Percentiles rank a stretch among this genome's conserved stretches.
phyloP scores from a whole-genome alignment of 768 basidiomycete genomes.

The Lactifluus pinguis region DNA sequence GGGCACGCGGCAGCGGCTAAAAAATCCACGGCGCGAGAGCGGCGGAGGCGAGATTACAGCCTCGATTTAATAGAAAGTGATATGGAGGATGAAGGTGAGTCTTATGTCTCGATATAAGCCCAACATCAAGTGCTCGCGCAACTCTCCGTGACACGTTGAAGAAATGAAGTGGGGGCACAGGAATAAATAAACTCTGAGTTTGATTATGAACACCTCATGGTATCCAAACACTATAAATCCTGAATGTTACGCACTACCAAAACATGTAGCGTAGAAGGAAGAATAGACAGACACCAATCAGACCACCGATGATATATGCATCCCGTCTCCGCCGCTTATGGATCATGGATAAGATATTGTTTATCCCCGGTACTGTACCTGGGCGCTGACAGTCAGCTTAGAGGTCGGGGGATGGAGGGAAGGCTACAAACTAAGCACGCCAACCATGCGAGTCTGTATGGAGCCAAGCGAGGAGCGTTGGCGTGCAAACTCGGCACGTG shows the following conservation, averaged over 20 bases:
- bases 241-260: conserved; percentile 10
- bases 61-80: conserved; percentile 9
- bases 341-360: conserved; percentile 86
- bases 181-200: not conserved
- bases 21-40: conserved; percentile 5
- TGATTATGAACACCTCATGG: conserved; percentile 2
- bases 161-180: not conserved
- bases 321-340: conserved; percentile 84
- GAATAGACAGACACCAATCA: conserved; percentile 82
- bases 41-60: conserved; percentile 15
- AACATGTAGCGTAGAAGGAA: conserved; percentile 44
- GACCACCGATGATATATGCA: conserved; percentile 75
- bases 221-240: conserved; percentile 5
- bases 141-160: not conserved
- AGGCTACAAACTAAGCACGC: conserved; percentile 57
- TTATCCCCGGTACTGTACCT: conserved; percentile 93
- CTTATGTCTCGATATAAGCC: not conserved
- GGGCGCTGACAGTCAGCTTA: not conserved
- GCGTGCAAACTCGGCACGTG: conserved; percentile 81
- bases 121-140: not conserved
- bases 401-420: not conserved
- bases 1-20: conserved; percentile 28
- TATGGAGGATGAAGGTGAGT: conserved; percentile 2
- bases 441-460: conserved; percentile 78
- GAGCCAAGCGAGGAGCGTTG: conserved; percentile 68